These are phyloP conservation scores for Coemansia furcata DNA, from an alignment of 192 early-diverging fungal genomes.

Conservation along the genomic window DNA sequence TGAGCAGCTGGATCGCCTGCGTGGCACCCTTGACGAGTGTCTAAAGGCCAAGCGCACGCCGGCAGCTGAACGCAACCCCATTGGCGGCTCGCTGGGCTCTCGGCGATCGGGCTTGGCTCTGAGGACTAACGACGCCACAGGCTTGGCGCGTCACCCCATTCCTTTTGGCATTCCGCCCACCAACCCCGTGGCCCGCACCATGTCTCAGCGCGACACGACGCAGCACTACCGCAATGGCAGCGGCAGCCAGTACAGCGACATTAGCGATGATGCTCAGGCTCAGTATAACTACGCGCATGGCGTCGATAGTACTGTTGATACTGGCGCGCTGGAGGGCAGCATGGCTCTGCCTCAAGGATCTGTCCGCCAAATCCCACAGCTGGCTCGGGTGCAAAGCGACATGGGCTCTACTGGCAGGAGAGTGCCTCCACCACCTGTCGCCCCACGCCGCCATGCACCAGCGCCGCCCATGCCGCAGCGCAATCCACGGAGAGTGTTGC, in stretches of 20 bases:
- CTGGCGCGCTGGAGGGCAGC: slow-evolving; percentile 22
- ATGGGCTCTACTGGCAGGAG: slow-evolving; percentile 14
- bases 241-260: slow-evolving; percentile 36
- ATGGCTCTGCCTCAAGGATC: slow-evolving; percentile 23
- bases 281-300: slow-evolving; percentile 17
- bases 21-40: slow-evolving; percentile 35
- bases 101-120: slow-evolving; percentile 33
- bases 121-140: slow-evolving; percentile 13
- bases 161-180: slow-evolving; percentile 22
- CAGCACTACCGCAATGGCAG: slow-evolving; percentile 28
- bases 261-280: slow-evolving; percentile 10
- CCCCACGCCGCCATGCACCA: slow-evolving; percentile 53
- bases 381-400: slow-evolving; percentile 50
- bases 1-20: slow-evolving; percentile 33
- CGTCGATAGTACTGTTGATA: slow-evolving; percentile 9
- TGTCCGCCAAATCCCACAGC: slow-evolving; percentile 33
- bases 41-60: slow-evolving; percentile 32
- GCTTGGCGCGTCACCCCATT: slow-evolving; percentile 21
- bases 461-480: slow-evolving; percentile 49
- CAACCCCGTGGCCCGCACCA: slow-evolving; percentile 27
- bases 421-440: slow-evolving; percentile 33
- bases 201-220: slow-evolving; percentile 15
- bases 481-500: slow-evolving; percentile 46
- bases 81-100: slow-evolving; percentile 19
- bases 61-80: slow-evolving; percentile 34